Evolutionary conservation across 2,329 filamentous ascomycete species (phyloP).

Genomic region (Trichoderma aggressivum): DNA sequence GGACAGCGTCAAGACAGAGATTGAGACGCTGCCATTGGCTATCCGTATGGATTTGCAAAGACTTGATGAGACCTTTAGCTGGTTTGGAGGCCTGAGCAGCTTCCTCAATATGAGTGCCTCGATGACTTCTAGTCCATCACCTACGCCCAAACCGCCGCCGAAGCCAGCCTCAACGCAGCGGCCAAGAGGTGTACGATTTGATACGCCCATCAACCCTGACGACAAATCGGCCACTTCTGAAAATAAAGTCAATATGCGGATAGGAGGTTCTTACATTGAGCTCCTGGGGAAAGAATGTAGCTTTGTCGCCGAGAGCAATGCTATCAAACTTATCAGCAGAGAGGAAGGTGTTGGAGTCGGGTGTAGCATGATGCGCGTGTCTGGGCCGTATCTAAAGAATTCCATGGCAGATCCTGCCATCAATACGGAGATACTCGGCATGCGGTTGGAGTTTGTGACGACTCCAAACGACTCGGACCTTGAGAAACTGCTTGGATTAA

Average conservation of each 20-base stretch:
- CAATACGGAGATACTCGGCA: constrained; percentile 59
- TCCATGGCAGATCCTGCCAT: constrained; percentile 57
- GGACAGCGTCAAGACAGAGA: constrained; percentile 51
- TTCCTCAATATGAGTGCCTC: constrained; percentile 86
- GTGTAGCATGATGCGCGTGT: constrained; percentile 71
- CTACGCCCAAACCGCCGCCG: constrained; percentile 33
- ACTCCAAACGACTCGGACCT: constrained; percentile 76
- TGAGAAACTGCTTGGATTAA: constrained; percentile 74
- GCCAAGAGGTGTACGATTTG: constrained; percentile 56
- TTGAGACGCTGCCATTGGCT: constrained; percentile 74
- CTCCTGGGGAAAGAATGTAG: constrained; percentile 76
- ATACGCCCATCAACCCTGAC: constrained; percentile 48
- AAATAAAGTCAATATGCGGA: constrained; percentile 70
- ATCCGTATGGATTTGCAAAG: constrained; percentile 73
- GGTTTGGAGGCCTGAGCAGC: constrained; percentile 88
- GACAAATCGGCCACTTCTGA: constrained; percentile 46
- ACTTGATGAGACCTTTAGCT: constrained; percentile 80
- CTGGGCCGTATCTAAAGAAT: constrained; percentile 62
- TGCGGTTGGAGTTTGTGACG: constrained; percentile 69
- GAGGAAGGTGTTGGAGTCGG: constrained; percentile 68
- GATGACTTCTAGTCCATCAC: constrained; percentile 68
- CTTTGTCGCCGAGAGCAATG: constrained; percentile 70
- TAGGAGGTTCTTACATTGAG: constrained; percentile 73
- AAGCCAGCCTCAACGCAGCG: constrained; percentile 42
- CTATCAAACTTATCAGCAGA: constrained; percentile 76